These are phyloP conservation scores for Alternaria gansuensis DNA, from an alignment of 2,329 filamentous ascomycete genomes.

Conservation along the genomic window DNA sequence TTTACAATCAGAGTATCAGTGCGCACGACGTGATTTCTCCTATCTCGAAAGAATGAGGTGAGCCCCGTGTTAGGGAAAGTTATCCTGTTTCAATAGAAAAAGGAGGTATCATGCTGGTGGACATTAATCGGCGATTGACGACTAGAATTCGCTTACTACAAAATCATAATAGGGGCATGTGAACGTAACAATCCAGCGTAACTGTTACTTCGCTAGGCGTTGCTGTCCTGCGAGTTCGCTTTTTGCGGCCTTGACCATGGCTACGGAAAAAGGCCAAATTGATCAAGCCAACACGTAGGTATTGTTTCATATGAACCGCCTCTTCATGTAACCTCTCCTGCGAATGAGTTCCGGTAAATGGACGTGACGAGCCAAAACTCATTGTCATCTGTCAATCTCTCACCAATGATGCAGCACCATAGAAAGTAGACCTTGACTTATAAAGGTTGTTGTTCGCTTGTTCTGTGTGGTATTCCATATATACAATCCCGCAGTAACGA, in stretches of 20 bases:
- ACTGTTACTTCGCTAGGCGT: not conserved
- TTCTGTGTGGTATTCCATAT: constrained; percentile 47
- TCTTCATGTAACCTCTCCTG: not conserved
- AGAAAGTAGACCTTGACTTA: not conserved
- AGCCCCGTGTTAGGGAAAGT: not conserved
- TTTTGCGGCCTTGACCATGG: not conserved
- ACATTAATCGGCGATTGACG: not conserved
- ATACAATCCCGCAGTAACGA: constrained; percentile 44
- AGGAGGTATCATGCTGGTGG: not conserved
- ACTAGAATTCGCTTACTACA: not conserved
- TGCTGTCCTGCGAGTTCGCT: not conserved
- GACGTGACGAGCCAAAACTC: not conserved
- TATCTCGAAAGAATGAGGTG: not conserved
- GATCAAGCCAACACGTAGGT: not conserved
- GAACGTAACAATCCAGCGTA: not conserved
- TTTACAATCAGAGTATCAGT: not conserved
- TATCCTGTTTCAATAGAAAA: not conserved
- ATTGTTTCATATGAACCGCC: not conserved
- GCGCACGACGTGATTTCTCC: not conserved
- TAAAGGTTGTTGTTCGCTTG: constrained; percentile 12
- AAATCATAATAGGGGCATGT: not conserved
- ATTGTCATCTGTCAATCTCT: not conserved
- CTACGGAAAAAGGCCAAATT: not conserved
- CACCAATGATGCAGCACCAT: not conserved
- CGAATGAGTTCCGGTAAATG: not conserved